phyloP scores from a whole-genome alignment of 345 rosid species.

The Cochlearia excelsa region DNA sequence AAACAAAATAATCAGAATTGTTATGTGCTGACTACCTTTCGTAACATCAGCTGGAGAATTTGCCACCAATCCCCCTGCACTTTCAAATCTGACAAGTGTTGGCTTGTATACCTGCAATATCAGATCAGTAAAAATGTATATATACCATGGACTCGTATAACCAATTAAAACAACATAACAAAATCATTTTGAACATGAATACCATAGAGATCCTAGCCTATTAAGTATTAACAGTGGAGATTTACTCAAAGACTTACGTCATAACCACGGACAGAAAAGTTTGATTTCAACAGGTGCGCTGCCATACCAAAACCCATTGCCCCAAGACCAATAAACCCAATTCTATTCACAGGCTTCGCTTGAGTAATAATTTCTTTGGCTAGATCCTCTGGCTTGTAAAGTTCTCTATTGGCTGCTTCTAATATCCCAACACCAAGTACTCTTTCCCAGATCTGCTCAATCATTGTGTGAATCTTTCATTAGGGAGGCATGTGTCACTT shows the following conservation, averaged over 20 bases:
- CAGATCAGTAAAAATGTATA: conserved; percentile 7
- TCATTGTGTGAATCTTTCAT: conserved; percentile 20
- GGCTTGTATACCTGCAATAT: conserved; percentile 77
- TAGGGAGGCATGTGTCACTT: conserved; percentile 7
- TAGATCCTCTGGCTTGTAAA: conserved; percentile 68
- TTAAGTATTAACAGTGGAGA: conserved; percentile 14
- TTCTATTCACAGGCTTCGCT: conserved; percentile 52
- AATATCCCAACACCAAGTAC: conserved; percentile 56
- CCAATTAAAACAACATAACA: background rate
- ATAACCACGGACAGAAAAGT: conserved; percentile 67
- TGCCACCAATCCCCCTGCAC: conserved; percentile 69
- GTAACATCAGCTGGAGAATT: conserved; percentile 73
- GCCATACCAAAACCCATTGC: conserved; percentile 99
- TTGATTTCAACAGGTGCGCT: conserved; percentile 64
- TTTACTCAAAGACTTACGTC: conserved; percentile 57
- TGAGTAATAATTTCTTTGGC: conserved; percentile 53
- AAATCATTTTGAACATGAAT: conserved; percentile 17
- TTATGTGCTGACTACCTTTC: conserved; percentile 50
- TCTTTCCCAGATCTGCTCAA: conserved; percentile 64
- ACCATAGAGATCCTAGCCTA: conserved; percentile 5
- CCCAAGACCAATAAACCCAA: conserved; percentile 96
- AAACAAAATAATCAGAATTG: conserved; percentile 1
- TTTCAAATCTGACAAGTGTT: conserved; percentile 60
- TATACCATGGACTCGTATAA: conserved; percentile 6
- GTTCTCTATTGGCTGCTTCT: conserved; percentile 60